phyloP scores from a whole-genome alignment of 2,329 filamentous ascomycete species.

The Cladobotryum mycophilum region DNA sequence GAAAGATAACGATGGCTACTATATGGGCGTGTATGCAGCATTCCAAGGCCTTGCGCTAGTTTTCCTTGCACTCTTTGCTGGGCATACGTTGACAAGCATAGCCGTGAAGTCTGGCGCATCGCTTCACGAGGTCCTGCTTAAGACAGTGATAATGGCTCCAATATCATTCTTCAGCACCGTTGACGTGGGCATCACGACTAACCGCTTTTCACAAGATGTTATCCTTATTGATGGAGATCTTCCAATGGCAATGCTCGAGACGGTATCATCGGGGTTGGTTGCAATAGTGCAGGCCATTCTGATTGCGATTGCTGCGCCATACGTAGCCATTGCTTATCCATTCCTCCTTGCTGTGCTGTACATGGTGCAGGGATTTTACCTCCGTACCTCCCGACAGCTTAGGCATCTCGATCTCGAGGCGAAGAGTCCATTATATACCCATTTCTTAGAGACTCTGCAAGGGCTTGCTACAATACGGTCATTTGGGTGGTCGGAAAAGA shows the following conservation, averaged over 20 bases:
- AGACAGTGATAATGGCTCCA: slow-evolving; percentile 26
- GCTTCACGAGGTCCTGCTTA: slow-evolving; percentile 22
- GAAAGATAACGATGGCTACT: too few relatives aligned
- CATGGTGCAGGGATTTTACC: slow-evolving; percentile 48
- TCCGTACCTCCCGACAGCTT: slow-evolving; percentile 54
- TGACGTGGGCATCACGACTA: slow-evolving; percentile 31
- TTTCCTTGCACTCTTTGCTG: too few relatives aligned
- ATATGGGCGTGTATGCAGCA: too few relatives aligned
- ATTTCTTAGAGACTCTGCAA: too few relatives aligned
- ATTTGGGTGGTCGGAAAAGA: too few relatives aligned
- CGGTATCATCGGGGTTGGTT: slow-evolving; percentile 20
- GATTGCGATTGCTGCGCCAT: slow-evolving; percentile 35
- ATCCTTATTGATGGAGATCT: slow-evolving; percentile 30
- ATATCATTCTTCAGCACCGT: slow-evolving; percentile 31
- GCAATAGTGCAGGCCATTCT: slow-evolving; percentile 30
- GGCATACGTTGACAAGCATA: too few relatives aligned
- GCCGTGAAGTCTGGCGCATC: slow-evolving; percentile 20
- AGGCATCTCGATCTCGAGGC: slow-evolving; percentile 53
- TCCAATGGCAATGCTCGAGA: slow-evolving; percentile 22
- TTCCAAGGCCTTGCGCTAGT: too few relatives aligned
- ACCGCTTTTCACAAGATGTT: slow-evolving; percentile 35
- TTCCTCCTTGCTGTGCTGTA: slow-evolving; percentile 39
- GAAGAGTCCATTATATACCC: slow-evolving; percentile 37
- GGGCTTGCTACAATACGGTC: too few relatives aligned
- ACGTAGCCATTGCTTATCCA: slow-evolving; percentile 43